Evolutionary conservation across 495 filamentous ascomycete species (phyloP).

Genomic region (Letharia columbiana): DNA sequence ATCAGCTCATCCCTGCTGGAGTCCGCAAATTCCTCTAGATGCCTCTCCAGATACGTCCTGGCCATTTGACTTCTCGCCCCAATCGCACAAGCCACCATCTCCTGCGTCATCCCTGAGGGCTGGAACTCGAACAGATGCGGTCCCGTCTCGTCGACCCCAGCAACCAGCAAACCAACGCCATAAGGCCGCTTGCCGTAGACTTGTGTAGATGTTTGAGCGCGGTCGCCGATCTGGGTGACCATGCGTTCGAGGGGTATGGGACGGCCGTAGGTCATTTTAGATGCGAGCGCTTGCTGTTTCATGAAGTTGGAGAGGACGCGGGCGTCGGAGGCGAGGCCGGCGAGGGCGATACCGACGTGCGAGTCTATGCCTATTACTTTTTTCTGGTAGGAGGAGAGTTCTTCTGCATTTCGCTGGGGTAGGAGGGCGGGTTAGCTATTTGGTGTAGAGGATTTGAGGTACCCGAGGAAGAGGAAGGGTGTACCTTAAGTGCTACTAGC

Average conservation of each 20-base stretch:
- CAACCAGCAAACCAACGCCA: slow-evolving; percentile 87
- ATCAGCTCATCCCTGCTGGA: slow-evolving; percentile 75
- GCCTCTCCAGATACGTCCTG: slow-evolving; percentile 87
- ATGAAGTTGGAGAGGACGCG: slow-evolving; percentile 99
- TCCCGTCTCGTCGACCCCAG: slow-evolving; percentile 85
- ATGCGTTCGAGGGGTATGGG: slow-evolving; percentile 81
- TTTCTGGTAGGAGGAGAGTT: slow-evolving; percentile 99
- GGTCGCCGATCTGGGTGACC: slow-evolving; percentile 83
- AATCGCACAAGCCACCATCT: slow-evolving; percentile 93
- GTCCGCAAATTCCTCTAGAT: slow-evolving; percentile 70
- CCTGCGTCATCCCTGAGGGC: slow-evolving; percentile 87
- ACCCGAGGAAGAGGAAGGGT: slow-evolving; percentile 12
- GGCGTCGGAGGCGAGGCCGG: slow-evolving; percentile 94
- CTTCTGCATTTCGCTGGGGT: slow-evolving; percentile 86
- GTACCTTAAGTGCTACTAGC: slow-evolving; percentile 91
- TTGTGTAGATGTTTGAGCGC: slow-evolving; percentile 96
- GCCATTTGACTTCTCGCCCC: slow-evolving; percentile 96
- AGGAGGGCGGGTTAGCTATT: slow-evolving; percentile 11
- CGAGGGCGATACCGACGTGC: slow-evolving; percentile 91
- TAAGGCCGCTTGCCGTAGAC: slow-evolving; percentile 95
- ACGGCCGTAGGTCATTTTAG: slow-evolving; percentile 90
- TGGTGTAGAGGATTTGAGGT: background rate
- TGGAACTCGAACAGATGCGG: slow-evolving; percentile 98
- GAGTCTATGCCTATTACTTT: slow-evolving; percentile 96
- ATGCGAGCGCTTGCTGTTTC: slow-evolving; percentile 96